These are phyloP conservation scores for Hemisphaericaspora xylanilytica DNA, from an alignment of 1,139 yeast genomes.

Conservation along the genomic window DNA sequence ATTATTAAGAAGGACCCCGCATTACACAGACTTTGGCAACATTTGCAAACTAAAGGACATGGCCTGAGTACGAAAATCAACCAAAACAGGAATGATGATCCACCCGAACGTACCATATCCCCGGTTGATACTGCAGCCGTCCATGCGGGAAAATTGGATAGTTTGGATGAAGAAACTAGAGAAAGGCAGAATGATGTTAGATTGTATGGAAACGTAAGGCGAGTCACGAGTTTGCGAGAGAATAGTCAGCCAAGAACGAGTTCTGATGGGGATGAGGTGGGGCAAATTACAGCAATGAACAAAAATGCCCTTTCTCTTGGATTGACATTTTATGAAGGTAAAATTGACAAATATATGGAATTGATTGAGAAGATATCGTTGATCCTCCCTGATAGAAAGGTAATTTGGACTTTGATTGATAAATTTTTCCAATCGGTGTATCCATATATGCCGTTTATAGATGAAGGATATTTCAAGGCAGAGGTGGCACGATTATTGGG, in stretches of 20 bases:
- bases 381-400: slow-evolving; percentile 31
- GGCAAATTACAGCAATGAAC: slow-evolving; percentile 15
- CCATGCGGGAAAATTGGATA: neutral
- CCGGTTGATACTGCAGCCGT: neutral
- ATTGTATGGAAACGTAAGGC: slow-evolving; percentile 20
- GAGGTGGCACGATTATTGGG: slow-evolving; percentile 29
- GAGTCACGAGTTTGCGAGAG: slow-evolving; percentile 10
- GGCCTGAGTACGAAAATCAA: slow-evolving; percentile 1
- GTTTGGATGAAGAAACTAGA: slow-evolving; percentile 19
- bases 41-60: neutral
- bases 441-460: slow-evolving; percentile 38
- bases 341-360: slow-evolving; percentile 30
- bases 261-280: neutral
- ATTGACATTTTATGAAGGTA: slow-evolving; percentile 26
- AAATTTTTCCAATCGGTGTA: slow-evolving; percentile 31
- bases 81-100: neutral
- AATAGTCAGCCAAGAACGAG: slow-evolving; percentile 3
- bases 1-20: slow-evolving; percentile 35
- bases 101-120: neutral
- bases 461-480: slow-evolving; percentile 26
- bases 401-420: slow-evolving; percentile 31
- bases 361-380: slow-evolving; percentile 31
- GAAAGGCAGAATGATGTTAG: slow-evolving; percentile 30
- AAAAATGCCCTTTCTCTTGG: slow-evolving; percentile 21
- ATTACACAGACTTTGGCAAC: slow-evolving; percentile 19